Evolutionary conservation across 352 stramenopile species (phyloP), one percentile per base, ranked within the genome.

Genomic region (Phytophthora macrochlamydospora): DNA sequence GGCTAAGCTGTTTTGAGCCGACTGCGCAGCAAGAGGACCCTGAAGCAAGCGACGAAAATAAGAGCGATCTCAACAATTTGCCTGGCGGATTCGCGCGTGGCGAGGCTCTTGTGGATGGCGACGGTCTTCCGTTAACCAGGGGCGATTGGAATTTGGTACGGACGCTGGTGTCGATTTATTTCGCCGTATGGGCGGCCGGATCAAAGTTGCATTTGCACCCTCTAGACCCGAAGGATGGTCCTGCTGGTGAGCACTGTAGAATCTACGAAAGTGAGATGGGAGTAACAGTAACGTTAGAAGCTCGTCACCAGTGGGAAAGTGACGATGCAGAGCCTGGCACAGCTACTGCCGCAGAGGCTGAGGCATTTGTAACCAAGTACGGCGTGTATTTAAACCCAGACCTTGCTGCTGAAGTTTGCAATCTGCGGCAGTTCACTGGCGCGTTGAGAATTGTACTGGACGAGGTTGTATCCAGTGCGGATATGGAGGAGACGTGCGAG

Each of bases 331-430:
- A 56, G 33, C 46, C n/a, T 18, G 57, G 45, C 11, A 50, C 49
- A 51, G 54, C 63, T 64, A 76, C 72, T 18, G 64, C 65, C 30
- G 56, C 59, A n/a, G 84, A 92, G 63, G 76, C 85, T 4, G 69
- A 94, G 62, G 75, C 71, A 0, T 95, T 95, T 56, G 73, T 95
- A 30, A 72, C 65, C 51, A 94, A 92, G 56, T 96, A 96, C 43
- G 87, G 87, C 7, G 87, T 87, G 31, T 96, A 96, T 59, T 68
- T 96, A 49, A 92, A 93, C 53, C 81, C 88, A 5, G 89, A 96
- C 51, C 69, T 94, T 38, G 89, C 89, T 18, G 86, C 87, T 38
- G 80, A 95, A 65, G 75, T 94, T 0, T 95, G 87, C 66, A 94
- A 89, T 32, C 71, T 88, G 48, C 83, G 74, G 12, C 68, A 84